Evolutionary conservation across 495 filamentous ascomycete species (phyloP).

Genomic region (Penicillium coprophilum): DNA sequence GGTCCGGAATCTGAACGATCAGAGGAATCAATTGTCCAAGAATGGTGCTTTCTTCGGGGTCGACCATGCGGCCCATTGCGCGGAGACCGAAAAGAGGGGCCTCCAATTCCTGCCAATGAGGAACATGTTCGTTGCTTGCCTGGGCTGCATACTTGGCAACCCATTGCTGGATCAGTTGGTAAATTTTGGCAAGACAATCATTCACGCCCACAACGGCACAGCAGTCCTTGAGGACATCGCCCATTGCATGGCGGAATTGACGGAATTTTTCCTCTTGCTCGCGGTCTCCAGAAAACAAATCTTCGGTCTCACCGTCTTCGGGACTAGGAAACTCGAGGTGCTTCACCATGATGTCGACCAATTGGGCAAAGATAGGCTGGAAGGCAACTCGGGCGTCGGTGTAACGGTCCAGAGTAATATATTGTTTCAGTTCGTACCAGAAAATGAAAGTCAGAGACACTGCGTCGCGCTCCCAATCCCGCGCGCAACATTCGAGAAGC

Average conservation of each 20-base stretch:
- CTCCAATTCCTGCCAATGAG: slow-evolving; percentile 94
- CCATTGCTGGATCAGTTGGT: slow-evolving; percentile 81
- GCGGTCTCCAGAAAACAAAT: slow-evolving; percentile 92
- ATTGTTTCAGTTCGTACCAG: slow-evolving; percentile 99
- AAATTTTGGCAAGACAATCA: slow-evolving; percentile 85
- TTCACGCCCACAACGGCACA: slow-evolving; percentile 93
- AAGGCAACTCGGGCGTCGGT: slow-evolving; percentile 73
- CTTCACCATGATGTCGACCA: slow-evolving; percentile 91
- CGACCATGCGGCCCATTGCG: slow-evolving; percentile 97
- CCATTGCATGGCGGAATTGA: slow-evolving; percentile 94
- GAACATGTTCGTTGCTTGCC: slow-evolving; percentile 70
- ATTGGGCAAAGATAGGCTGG: slow-evolving; percentile 74
- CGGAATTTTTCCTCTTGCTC: slow-evolving; percentile 97
- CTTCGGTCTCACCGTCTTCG: slow-evolving; percentile 66
- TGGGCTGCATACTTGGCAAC: slow-evolving; percentile 75
- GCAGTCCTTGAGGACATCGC: slow-evolving; percentile 95
- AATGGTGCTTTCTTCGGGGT: slow-evolving; percentile 78
- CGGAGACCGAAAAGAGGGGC: slow-evolving; percentile 92
- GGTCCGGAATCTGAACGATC: slow-evolving; percentile 88
- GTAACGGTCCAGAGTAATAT: slow-evolving; percentile 84
- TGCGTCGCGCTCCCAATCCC: slow-evolving; percentile 84
- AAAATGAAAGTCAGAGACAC: slow-evolving; percentile 91
- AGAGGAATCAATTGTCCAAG: slow-evolving; percentile 87
- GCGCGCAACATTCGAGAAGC: slow-evolving; percentile 82
- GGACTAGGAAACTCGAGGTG: slow-evolving; percentile 87